These are phyloP conservation scores for Phoma sp. DNA, from an alignment of 2,329 filamentous ascomycete genomes.

Conservation along the genomic window DNA sequence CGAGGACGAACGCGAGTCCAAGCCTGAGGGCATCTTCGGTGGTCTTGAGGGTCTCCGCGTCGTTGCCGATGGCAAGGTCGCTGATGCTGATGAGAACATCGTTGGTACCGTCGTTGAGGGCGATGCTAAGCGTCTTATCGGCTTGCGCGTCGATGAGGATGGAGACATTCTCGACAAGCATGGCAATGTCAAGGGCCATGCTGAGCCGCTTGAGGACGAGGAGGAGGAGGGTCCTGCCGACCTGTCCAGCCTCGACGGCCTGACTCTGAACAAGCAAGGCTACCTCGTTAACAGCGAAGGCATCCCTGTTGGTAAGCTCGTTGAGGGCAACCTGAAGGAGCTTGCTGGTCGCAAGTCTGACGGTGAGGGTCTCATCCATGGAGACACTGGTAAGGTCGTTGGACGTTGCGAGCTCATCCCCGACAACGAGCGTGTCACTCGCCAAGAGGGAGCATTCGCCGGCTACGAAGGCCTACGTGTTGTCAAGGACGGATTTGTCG, in stretches of 20 bases:
- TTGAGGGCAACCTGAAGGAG: constrained; percentile 64
- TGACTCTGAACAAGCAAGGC: constrained; percentile 65
- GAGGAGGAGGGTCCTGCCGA: constrained; percentile 56
- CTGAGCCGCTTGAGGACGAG: constrained; percentile 60
- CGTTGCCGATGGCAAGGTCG: constrained; percentile 56
- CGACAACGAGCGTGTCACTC: constrained; percentile 62
- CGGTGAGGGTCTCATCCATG: constrained; percentile 63
- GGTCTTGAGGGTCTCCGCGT: constrained; percentile 59
- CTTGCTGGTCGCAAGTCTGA: constrained; percentile 64
- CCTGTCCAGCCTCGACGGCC: constrained; percentile 61
- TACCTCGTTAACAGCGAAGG: constrained; percentile 62
- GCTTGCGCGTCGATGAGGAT: constrained; percentile 67
- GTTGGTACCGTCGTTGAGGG: constrained; percentile 64
- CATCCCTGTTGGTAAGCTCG: constrained; percentile 62
- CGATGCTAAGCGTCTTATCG: constrained; percentile 65
- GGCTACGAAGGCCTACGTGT: constrained; percentile 71
- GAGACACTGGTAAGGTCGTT: constrained; percentile 63
- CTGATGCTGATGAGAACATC: constrained; percentile 59
- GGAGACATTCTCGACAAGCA: constrained; percentile 68
- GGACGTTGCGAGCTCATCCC: constrained; percentile 66
- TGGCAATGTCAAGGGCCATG: constrained; percentile 68
- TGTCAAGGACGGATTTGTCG: constrained; percentile 72
- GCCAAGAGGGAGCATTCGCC: constrained; percentile 71
- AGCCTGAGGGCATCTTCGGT: constrained; percentile 60
- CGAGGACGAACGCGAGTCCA: constrained; percentile 66